Base-by-base conservation (phyloP, 495 filamentous ascomycete genomes). In the Penicillium tannophilum region DNA sequence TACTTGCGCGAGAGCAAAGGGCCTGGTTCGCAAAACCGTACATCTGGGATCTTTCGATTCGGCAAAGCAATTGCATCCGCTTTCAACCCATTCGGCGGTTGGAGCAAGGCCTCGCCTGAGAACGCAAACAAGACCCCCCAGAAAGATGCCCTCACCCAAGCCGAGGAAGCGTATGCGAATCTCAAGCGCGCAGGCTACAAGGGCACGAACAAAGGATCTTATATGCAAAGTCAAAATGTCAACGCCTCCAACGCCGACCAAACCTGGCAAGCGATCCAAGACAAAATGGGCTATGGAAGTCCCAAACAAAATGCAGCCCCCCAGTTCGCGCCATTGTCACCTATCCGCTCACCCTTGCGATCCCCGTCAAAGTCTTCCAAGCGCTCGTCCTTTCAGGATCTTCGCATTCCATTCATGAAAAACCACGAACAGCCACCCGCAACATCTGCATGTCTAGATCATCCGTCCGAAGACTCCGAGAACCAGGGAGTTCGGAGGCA, bases 131-230 rank as follows among this genome's bases (percentile, higher is more conserved):
- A 70, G 45, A 51, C 62, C 30, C 55, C 61, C 6, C 66, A 79
- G 36, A 69, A 78, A 35, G 72, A 77, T 57, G 63, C 74, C 31
- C 74, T 83, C 23, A 71, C 63, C 16, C 81, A 77, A 61, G 84
- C 81, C 1, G 80, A 84, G 64, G 67, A 69, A 55, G 78, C 82
- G 0, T 90, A 90, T 66, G 79, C 81, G 6, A 79, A 86, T 64
- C 65, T 88, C 56, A 89, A 90, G 72, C 75, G 77, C 55, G 71
- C 72, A 11, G 86, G 86, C 0, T 84, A 83, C 52, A 73, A 82
- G 58, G 78, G 77, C 12, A 79, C 80, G 5, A 61, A 67, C 6
- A 78, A 77, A 56, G 74, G 76, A 12, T 66, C 67, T 33, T 76
- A 76, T 24, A 55, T 69, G 53, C 63, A 72, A 31, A 63, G 55